A percentile compares a stretch with the other conserved stretches of the same genome.
These are phyloP conservation scores for Tuber magnatum DNA, from an alignment of 495 filamentous ascomycete genomes.

Conservation along the genomic window DNA sequence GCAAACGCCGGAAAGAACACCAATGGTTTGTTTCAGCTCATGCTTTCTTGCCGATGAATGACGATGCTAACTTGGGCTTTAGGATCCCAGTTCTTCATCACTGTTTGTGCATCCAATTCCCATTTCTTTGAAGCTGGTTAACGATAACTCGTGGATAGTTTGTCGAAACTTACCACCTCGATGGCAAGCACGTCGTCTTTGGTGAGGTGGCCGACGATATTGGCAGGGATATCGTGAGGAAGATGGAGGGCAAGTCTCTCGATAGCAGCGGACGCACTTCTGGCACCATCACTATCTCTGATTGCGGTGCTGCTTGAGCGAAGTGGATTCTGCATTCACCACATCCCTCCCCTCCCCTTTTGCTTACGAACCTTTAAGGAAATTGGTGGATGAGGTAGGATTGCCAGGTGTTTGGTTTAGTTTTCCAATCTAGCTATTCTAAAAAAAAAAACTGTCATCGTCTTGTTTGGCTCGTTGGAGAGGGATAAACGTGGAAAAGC, in stretches of 20 bases:
- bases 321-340: neutral
- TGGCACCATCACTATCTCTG: constrained; percentile 29
- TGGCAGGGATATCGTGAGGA: constrained; percentile 60
- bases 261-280: constrained; percentile 28
- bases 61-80: neutral
- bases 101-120: constrained; percentile 50
- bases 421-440: neutral
- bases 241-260: constrained; percentile 53
- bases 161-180: constrained; percentile 63
- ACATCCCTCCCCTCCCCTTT: neutral
- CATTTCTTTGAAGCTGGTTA: constrained; percentile 61
- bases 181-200: constrained; percentile 77
- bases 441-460: neutral
- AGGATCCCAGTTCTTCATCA: constrained; percentile 39
- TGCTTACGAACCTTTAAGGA: neutral
- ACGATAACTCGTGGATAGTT: constrained; percentile 36
- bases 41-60: neutral
- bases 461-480: neutral
- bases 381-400: neutral
- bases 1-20: constrained; percentile 76
- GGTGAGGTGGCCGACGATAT: constrained; percentile 61
- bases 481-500: neutral
- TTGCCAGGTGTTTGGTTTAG: neutral
- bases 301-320: constrained; percentile 4
- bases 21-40: constrained; percentile 34